A percentile compares a stretch with the other conserved stretches of the same genome.
Evolutionary conservation across 805 yeast species (phyloP).

Genomic region (Hermanozyma aechmeae): DNA sequence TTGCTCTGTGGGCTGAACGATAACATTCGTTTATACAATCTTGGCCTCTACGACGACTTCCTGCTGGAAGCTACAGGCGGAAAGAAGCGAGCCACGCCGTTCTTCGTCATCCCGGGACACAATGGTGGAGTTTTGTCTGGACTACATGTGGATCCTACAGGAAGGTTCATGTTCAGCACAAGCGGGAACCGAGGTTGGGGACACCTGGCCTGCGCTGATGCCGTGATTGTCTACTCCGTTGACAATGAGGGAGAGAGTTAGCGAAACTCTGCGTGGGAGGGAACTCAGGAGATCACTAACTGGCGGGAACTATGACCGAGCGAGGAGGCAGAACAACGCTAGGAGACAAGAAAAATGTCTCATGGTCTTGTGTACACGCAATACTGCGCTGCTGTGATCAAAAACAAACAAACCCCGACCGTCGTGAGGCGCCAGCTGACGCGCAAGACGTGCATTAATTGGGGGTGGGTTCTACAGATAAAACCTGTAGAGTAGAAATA

Average conservation of each 20-base stretch:
- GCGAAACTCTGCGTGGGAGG: too few relatives aligned
- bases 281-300: too few relatives aligned
- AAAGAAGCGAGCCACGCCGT: constrained; percentile 52
- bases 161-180: constrained; percentile 80
- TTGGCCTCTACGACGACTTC: constrained; percentile 34
- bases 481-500: too few relatives aligned
- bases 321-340: too few relatives aligned
- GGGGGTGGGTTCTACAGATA: too few relatives aligned
- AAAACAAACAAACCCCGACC: too few relatives aligned
- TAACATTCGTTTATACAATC: constrained; percentile 80
- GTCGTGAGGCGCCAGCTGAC: too few relatives aligned
- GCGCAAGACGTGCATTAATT: too few relatives aligned
- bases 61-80: constrained; percentile 17
- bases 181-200: constrained; percentile 95
- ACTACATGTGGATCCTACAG: constrained; percentile 75
- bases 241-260: constrained; percentile 38
- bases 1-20: constrained; percentile 84
- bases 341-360: too few relatives aligned
- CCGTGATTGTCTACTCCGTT: constrained; percentile 75
- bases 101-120: constrained; percentile 90
- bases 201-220: constrained; percentile 69
- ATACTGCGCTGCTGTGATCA: too few relatives aligned
- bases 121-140: constrained; percentile 85
- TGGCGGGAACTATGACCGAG: too few relatives aligned
- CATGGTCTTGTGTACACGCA: too few relatives aligned